A percentile compares a stretch with the other conserved stretches of the same genome.
Conservation (phyloP, 768 basidiomycete species). For the Mycena sanguinolenta region DNA sequence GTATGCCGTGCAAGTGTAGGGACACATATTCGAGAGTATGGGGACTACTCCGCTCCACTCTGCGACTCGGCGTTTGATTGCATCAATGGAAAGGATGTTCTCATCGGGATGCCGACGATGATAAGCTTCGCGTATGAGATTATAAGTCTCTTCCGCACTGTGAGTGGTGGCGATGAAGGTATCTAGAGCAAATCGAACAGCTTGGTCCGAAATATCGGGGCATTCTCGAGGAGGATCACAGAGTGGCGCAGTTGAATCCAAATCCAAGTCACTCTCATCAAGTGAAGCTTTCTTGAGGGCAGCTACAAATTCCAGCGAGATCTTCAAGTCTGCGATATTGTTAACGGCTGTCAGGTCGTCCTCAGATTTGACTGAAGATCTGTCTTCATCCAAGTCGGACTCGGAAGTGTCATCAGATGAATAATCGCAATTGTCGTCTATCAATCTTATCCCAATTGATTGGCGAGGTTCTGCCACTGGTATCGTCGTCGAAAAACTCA, state of each 20-base stretch:
- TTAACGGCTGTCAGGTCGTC: too few relatives aligned
- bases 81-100: background rate
- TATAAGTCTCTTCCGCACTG: background rate
- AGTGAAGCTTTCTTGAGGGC: conserved; percentile 2
- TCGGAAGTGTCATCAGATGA: too few relatives aligned
- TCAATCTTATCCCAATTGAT: too few relatives aligned
- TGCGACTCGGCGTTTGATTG: background rate
- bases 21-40: conserved; percentile 43
- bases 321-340: background rate
- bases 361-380: too few relatives aligned
- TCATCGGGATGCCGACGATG: background rate
- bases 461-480: too few relatives aligned
- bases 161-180: background rate
- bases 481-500: too few relatives aligned
- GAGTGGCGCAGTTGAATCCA: background rate
- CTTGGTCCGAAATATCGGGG: background rate
- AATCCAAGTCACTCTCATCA: conserved; percentile 10
- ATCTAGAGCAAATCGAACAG: background rate
- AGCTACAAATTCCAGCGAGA: background rate
- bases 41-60: conserved; percentile 38
- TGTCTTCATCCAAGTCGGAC: too few relatives aligned
- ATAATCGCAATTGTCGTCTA: too few relatives aligned
- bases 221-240: background rate
- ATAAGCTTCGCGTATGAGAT: background rate
- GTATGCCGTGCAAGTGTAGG: conserved; percentile 42